Percentiles rank a stretch among this genome's conserved stretches.
Conservation (phyloP, 1,139 yeast genomes). For the Meyerozyma carpophila region DNA sequence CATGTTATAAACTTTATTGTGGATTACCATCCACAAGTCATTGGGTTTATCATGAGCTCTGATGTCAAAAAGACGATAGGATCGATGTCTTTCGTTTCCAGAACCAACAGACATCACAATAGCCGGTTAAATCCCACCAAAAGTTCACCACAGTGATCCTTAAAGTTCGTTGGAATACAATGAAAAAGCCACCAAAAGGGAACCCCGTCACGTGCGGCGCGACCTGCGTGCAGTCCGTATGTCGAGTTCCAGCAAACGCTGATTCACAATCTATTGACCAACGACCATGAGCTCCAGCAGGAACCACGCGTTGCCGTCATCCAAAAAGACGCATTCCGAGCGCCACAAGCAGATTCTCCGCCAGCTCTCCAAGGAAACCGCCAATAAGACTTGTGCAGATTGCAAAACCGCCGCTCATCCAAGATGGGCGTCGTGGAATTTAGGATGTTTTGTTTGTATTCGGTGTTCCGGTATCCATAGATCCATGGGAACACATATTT, state of each 20-base stretch:
- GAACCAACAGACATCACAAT: not conserved
- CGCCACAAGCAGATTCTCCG: conserved; percentile 65
- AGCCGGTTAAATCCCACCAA: not conserved
- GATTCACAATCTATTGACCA: not conserved
- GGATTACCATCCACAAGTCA: conserved; percentile 65
- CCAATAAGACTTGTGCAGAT: conserved; percentile 81
- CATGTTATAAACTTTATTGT: conserved; percentile 57
- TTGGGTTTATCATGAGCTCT: conserved; percentile 38
- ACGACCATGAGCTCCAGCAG: conserved; percentile 10
- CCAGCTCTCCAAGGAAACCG: conserved; percentile 67
- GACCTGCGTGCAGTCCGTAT: not conserved
- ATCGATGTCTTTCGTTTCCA: not conserved
- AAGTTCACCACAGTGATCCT: not conserved
- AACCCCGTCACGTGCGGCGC: not conserved
- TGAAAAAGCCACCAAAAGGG: not conserved
- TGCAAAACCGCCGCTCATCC: conserved; percentile 89
- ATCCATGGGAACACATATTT: conserved; percentile 91
- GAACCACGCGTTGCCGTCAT: conserved; percentile 31
- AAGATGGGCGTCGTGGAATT: conserved; percentile 96
- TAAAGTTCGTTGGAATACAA: not conserved
- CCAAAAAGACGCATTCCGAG: conserved; percentile 42
- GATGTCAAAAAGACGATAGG: conserved; percentile 30
- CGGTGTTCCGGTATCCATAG: conserved; percentile 92
- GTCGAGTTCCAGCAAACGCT: not conserved
- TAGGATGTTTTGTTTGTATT: conserved; percentile 90